Evolutionary conservation across 441 rosid genomes (phyloP).

Genomic region (Brassica balearica): DNA sequence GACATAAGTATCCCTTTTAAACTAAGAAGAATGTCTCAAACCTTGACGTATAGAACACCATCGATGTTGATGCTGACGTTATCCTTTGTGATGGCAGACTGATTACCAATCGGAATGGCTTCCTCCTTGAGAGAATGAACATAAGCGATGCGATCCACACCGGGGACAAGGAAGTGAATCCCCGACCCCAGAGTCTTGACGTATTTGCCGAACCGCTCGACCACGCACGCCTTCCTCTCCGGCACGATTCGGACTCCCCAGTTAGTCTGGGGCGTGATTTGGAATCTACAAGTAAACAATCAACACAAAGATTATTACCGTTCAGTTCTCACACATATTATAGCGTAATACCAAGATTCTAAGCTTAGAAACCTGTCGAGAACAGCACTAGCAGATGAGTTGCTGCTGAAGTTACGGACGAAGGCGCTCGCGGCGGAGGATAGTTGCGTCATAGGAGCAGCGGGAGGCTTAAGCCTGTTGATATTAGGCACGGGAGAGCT

Average conservation of each 20-base stretch:
- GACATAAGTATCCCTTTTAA: neutral
- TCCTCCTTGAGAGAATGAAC: slow-evolving; percentile 4
- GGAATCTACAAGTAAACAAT: neutral
- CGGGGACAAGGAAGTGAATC: neutral
- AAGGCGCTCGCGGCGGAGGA: slow-evolving; percentile 6
- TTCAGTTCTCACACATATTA: neutral
- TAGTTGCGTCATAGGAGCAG: neutral
- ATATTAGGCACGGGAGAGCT: neutral
- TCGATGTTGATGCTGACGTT: slow-evolving; percentile 1
- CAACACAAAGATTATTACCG: neutral
- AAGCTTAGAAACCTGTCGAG: slow-evolving; percentile 5
- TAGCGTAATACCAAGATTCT: neutral
- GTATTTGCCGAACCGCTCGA: neutral
- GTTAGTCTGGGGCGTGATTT: neutral
- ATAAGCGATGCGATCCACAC: slow-evolving; percentile 1
- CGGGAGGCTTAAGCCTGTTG: neutral
- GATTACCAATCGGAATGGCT: neutral
- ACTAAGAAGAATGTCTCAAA: neutral
- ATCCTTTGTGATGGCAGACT: neutral
- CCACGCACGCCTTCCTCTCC: slow-evolving; percentile 4
- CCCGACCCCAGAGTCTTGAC: neutral
- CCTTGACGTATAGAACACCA: slow-evolving; percentile 6
- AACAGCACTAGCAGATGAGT: neutral
- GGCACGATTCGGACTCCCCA: neutral
- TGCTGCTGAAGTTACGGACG: slow-evolving; percentile 1